Evolutionary conservation across 1,284 basidiomycete species (phyloP).

Genomic region (Tetrapyrgos nigripes): DNA sequence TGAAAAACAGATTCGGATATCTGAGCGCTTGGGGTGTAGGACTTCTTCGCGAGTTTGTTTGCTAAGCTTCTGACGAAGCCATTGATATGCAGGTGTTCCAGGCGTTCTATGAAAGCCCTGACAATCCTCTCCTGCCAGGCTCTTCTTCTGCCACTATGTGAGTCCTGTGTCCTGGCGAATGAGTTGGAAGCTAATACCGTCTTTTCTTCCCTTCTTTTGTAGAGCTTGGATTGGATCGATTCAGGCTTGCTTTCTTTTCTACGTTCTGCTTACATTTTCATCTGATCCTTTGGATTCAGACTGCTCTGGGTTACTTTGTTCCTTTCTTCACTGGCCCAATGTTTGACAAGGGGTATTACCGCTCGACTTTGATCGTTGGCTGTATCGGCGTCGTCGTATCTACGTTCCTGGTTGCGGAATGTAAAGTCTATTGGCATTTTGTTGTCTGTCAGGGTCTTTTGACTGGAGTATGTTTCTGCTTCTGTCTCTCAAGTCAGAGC

Average conservation of each 20-base stretch:
- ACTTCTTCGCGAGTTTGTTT: not conserved
- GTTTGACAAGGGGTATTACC: slow-evolving; percentile 60
- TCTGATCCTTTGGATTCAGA: slow-evolving; percentile 28
- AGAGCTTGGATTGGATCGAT: slow-evolving; percentile 62
- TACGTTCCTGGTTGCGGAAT: slow-evolving; percentile 55
- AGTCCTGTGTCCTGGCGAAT: slow-evolving; percentile 23
- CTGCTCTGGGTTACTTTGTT: slow-evolving; percentile 53
- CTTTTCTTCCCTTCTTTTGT: not conserved
- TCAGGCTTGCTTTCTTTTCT: slow-evolving; percentile 1
- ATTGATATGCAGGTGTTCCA: slow-evolving; percentile 32
- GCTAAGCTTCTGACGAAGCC: no score
- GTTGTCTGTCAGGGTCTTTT: slow-evolving; percentile 53
- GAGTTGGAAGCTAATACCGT: slow-evolving; percentile 2
- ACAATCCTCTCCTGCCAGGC: slow-evolving; percentile 32
- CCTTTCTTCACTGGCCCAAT: slow-evolving; percentile 56
- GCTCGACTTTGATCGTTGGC: slow-evolving; percentile 42
- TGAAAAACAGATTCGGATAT: slow-evolving; percentile 23
- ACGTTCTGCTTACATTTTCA: not conserved
- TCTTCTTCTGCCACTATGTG: slow-evolving; percentile 47
- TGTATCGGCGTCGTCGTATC: slow-evolving; percentile 47
- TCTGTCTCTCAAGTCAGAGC: no score
- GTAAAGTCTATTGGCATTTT: slow-evolving; percentile 57
- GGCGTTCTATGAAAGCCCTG: slow-evolving; percentile 33
- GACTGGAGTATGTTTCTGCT: slow-evolving; percentile 39
- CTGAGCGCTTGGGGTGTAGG: slow-evolving; percentile 22